Percentiles rank a stretch among this genome's conserved stretches.
Evolutionary conservation across 1,284 basidiomycete species (phyloP).

Genomic region (Sutorius eximius): DNA sequence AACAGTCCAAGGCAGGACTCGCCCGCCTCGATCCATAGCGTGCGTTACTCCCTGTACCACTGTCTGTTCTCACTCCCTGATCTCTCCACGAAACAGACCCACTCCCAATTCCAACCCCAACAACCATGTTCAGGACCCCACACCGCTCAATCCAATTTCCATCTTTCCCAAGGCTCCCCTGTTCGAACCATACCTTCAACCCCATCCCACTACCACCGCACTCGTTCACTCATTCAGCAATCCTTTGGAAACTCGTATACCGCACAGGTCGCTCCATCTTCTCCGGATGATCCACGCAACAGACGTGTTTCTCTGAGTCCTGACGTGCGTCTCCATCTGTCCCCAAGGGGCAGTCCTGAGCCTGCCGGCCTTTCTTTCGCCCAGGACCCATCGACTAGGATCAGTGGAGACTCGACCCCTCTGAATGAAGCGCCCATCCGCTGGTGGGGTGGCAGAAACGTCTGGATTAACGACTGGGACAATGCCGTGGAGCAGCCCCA

Average conservation of each 20-base stretch:
- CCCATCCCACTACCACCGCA: constrained; percentile 12
- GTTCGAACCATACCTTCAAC: constrained; percentile 7
- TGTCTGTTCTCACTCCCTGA: not conserved
- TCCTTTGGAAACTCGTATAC: constrained; percentile 8
- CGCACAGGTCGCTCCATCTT: constrained; percentile 1
- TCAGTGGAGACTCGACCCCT: constrained; percentile 13
- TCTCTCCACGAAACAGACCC: not conserved
- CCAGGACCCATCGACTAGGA: not conserved
- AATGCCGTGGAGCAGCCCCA: not conserved
- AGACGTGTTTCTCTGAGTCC: constrained; percentile 12
- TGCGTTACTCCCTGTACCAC: constrained; percentile 3
- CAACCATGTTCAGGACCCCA: constrained; percentile 6
- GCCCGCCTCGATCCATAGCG: constrained; percentile 9
- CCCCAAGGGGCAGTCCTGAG: not conserved
- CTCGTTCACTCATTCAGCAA: constrained; percentile 22
- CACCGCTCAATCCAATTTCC: constrained; percentile 4
- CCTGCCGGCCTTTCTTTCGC: not conserved
- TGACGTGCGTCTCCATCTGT: not conserved
- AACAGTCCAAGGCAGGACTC: constrained; percentile 7
- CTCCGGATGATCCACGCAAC: not conserved
- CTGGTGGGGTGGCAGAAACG: constrained; percentile 22
- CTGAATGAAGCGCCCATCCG: constrained; percentile 19
- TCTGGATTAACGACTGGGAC: constrained; percentile 26
- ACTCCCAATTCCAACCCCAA: constrained; percentile 12
- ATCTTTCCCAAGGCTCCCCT: constrained; percentile 3